A percentile compares a stretch with the other conserved stretches of the same genome.
These are phyloP conservation scores for Ophiostoma quercus DNA, from an alignment of 2,329 filamentous ascomycete species.

Conservation along the genomic window DNA sequence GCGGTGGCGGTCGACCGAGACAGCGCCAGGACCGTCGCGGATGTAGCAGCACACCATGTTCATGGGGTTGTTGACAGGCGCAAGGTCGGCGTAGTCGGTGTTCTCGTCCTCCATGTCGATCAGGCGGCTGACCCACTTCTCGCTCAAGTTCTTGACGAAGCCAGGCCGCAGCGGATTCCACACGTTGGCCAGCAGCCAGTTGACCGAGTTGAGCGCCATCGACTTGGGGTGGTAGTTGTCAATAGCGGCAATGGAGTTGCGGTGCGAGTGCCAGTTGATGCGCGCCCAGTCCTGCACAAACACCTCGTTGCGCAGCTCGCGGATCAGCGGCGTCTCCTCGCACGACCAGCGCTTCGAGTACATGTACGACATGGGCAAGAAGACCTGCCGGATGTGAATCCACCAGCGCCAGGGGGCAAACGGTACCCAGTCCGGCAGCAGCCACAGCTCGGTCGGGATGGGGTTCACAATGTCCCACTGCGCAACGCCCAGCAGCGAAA, in stretches of 20 bases:
- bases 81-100: conserved; percentile 78
- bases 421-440: conserved; percentile 85
- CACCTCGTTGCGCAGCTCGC: conserved; percentile 70
- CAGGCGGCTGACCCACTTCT: conserved; percentile 75
- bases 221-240: conserved; percentile 96
- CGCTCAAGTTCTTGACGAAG: conserved; percentile 62
- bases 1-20: conserved; percentile 63
- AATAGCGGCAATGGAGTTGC: conserved; percentile 70
- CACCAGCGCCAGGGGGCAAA: conserved; percentile 93
- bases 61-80: conserved; percentile 85
- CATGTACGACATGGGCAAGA: conserved; percentile 82
- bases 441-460: conserved; percentile 87
- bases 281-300: conserved; percentile 72
- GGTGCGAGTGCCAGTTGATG: conserved; percentile 71
- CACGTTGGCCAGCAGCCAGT: conserved; percentile 71
- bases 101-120: conserved; percentile 91
- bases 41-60: conserved; percentile 85
- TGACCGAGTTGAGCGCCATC: conserved; percentile 71
- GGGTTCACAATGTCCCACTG: conserved; percentile 94
- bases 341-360: conserved; percentile 79
- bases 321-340: conserved; percentile 68
- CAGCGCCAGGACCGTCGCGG: conserved; percentile 68
- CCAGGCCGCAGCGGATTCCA: conserved; percentile 71
- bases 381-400: conserved; percentile 98
- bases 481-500: conserved; percentile 75